phyloP scores from a whole-genome alignment of 202 grass and related monocot genomes.

The Hordeum pubiflorum region DNA sequence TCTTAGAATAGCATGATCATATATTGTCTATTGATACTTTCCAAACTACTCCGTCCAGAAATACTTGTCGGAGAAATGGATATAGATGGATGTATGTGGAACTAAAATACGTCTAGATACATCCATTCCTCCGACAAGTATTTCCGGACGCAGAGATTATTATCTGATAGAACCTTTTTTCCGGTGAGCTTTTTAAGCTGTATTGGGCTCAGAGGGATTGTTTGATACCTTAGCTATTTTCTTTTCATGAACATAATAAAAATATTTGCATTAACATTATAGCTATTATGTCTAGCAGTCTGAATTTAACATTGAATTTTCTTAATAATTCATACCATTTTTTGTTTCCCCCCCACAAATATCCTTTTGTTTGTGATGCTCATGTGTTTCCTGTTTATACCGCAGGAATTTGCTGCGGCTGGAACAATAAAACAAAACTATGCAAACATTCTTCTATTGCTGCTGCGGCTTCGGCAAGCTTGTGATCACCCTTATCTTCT shows the following conservation, averaged over 20 bases:
- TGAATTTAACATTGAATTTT: neutral
- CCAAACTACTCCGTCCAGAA: neutral
- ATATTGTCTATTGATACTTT: neutral
- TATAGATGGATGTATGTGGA: no score
- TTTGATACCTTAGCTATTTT: neutral
- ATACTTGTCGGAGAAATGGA: no score
- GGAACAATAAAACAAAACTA: conserved; percentile 84
- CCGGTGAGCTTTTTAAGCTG: neutral
- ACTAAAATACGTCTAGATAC: no score
- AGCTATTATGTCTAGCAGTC: neutral
- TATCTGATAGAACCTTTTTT: neutral
- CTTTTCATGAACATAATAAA: neutral
- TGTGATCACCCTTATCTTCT: conserved; percentile 81
- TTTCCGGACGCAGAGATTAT: neutral
- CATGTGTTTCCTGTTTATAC: neutral
- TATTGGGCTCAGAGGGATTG: neutral
- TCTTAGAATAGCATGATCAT: neutral
- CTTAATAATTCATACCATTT: neutral
- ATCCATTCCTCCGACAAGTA: no score
- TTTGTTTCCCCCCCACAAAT: neutral
- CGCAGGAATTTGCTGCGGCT: conserved; percentile 72
- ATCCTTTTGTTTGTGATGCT: neutral
- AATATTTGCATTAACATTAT: neutral
- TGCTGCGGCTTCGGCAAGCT: conserved; percentile 81
- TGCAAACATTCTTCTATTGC: conserved; percentile 77